These are phyloP conservation scores for Stevia rebaudiana DNA, from an alignment of 140 eudicot genomes.

Conservation along the genomic window DNA sequence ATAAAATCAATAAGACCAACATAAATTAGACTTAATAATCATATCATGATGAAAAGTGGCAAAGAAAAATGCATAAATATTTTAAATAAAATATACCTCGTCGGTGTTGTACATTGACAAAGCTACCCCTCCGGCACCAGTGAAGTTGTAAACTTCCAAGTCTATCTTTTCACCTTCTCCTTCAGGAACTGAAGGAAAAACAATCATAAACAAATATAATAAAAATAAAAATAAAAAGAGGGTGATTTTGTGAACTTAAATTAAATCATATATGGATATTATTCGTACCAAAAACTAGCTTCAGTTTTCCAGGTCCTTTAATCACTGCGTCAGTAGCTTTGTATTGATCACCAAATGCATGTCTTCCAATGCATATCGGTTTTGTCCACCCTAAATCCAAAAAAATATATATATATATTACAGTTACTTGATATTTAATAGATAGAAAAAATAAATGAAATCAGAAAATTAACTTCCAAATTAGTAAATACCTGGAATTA, in stretches of 20 bases:
- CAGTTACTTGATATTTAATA: background rate
- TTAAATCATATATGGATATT: background rate
- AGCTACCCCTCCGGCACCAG: constrained; percentile 97
- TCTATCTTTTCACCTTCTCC: constrained; percentile 69
- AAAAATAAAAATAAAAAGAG: background rate
- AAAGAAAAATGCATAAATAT: background rate
- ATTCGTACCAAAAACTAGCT: constrained; percentile 76
- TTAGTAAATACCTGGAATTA: constrained; percentile 62
- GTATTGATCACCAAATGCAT: constrained; percentile 99
- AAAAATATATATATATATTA: no score
- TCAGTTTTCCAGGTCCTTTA: constrained; percentile 91
- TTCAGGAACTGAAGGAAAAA: constrained; percentile 62
- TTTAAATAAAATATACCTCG: constrained; percentile 50
- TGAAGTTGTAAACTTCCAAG: constrained; percentile 79
- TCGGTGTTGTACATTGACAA: constrained; percentile 98
- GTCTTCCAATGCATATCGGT: constrained; percentile 97
- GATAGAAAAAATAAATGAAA: background rate
- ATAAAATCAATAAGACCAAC: constrained; percentile 2
- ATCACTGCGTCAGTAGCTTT: constrained; percentile 90
- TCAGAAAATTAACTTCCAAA: background rate
- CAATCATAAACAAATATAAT: background rate
- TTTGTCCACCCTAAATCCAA: constrained; percentile 75
- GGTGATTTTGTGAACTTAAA: background rate
- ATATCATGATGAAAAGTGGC: background rate
- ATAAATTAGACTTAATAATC: constrained; percentile 5